These are phyloP conservation scores for Funneliformis geosporum DNA, from an alignment of 192 early-diverging fungal species.

Conservation along the genomic window DNA sequence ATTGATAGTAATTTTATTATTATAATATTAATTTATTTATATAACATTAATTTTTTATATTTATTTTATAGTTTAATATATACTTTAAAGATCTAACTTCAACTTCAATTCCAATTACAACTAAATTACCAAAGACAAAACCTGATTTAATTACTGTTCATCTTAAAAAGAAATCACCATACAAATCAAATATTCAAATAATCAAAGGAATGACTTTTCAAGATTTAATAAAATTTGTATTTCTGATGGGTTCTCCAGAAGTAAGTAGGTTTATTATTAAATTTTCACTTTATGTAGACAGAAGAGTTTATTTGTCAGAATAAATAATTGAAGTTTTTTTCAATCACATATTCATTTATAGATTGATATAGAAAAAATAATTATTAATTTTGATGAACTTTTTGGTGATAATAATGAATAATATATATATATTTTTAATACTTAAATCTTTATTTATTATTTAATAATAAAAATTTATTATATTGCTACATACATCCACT, in stretches of 20 bases:
- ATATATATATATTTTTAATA: no score
- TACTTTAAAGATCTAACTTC: no score
- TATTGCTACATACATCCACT: no score
- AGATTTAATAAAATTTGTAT: neutral
- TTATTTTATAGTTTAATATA: neutral
- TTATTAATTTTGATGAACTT: no score
- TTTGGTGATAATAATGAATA: no score
- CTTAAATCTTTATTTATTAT: no score
- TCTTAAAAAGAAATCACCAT: constrained; percentile 16
- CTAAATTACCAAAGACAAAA: constrained; percentile 35
- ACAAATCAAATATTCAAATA: constrained; percentile 6
- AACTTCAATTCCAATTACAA: neutral
- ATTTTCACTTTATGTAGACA: neutral
- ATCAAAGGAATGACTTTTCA: constrained; percentile 14
- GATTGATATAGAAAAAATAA: constrained; percentile 20
- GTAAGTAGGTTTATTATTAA: constrained; percentile 19
- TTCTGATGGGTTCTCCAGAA: neutral
- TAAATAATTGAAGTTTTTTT: neutral
- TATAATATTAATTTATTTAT: neutral
- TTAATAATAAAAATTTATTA: no score
- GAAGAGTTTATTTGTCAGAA: constrained; percentile 2
- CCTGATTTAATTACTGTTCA: neutral
- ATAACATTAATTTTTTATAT: neutral
- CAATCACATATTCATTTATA: neutral
- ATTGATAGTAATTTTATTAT: neutral